phyloP scores from a whole-genome alignment of 2,329 filamentous ascomycete genomes.

The Sclerotinia nivalis region DNA sequence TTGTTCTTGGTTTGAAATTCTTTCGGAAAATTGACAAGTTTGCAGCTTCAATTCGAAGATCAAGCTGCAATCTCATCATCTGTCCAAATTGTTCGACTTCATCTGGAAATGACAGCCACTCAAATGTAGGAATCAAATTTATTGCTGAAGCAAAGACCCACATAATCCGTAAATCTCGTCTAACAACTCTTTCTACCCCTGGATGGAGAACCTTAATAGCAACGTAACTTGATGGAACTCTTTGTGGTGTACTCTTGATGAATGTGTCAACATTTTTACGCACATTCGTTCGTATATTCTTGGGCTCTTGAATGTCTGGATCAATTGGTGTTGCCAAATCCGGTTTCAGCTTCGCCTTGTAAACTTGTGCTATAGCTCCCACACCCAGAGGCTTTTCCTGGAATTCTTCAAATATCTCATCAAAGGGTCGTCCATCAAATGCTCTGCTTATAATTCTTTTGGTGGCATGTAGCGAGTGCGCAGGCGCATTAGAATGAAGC shows the following conservation, averaged over 20 bases:
- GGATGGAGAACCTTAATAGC: constrained; percentile 96
- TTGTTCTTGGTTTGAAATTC: constrained; percentile 85
- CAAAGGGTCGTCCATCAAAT: constrained; percentile 76
- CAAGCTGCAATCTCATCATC: constrained; percentile 98
- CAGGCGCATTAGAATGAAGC: constrained; percentile 90
- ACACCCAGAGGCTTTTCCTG: constrained; percentile 86
- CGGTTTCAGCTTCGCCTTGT: constrained; percentile 88
- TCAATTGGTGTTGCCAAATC: constrained; percentile 68
- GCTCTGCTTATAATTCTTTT: constrained; percentile 77
- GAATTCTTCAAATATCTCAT: constrained; percentile 96
- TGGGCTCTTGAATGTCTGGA: constrained; percentile 53
- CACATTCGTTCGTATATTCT: constrained; percentile 67
- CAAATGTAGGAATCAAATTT: constrained; percentile 87
- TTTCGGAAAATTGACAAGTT: constrained; percentile 86
- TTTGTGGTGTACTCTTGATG: constrained; percentile 80
- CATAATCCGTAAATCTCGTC: constrained; percentile 94
- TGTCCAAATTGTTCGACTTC: constrained; percentile 93
- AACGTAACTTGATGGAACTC: constrained; percentile 88
- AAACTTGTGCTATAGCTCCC: constrained; percentile 95
- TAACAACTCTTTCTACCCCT: constrained; percentile 82
- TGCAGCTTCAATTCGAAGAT: constrained; percentile 89
- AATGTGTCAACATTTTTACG: constrained; percentile 80
- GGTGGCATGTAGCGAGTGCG: constrained; percentile 80
- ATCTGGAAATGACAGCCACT: constrained; percentile 95
- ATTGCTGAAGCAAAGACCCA: constrained; percentile 81